Base-by-base conservation (phyloP, 306 rosid species). In the Prunus salicina region DNA sequence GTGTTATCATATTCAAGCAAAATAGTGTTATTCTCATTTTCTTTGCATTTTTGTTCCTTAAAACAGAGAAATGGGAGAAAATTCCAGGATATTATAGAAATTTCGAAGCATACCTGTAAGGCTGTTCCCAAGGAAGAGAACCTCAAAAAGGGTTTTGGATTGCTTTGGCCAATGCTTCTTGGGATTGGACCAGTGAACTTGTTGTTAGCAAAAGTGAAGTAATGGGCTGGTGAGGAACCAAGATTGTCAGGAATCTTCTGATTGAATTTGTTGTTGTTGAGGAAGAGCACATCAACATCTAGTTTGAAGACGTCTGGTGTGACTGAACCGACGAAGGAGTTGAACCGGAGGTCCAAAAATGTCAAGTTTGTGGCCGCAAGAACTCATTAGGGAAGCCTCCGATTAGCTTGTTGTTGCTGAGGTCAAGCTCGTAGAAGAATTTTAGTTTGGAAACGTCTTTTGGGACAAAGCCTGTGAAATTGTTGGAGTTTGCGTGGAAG, bases 401-500 rank as follows among this genome's bases (percentile, higher is more conserved):
- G 0, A 0, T 0, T 0, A 86, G 24, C 8, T 79, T 71, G 89
- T 90, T 91, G 87, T 88, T 93, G 63, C 97, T 93, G 19, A 93
- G 84, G 47, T 93, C 98, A 1, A 91, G 84, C 84, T 93, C 97
- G 82, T 9, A 93, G 67, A 93, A 88, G 78, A 0, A 93, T 0
- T 11, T 2, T 41, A 51, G 67, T 0, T 6, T 64, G 14, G 1
- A 0, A 69, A 69, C 78, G 0, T 11, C 3, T 1, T 13, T 28
- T 0, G 96, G 96, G 53, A 88, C 8, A 0, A 0, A 0, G 3
- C 80, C 82, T 2, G 83, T 32, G 87, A 88, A 91, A 32, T 78
- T 76, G 85, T 93, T 93, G 77, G 96, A 90, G 76, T 93, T 93
- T 1, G 88, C 89, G 32, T 93, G 98, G 86, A 82, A 91, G 72